Evolutionary conservation across 176 grass and related monocot genomes (phyloP).

Genomic region (Oryza officinalis): DNA sequence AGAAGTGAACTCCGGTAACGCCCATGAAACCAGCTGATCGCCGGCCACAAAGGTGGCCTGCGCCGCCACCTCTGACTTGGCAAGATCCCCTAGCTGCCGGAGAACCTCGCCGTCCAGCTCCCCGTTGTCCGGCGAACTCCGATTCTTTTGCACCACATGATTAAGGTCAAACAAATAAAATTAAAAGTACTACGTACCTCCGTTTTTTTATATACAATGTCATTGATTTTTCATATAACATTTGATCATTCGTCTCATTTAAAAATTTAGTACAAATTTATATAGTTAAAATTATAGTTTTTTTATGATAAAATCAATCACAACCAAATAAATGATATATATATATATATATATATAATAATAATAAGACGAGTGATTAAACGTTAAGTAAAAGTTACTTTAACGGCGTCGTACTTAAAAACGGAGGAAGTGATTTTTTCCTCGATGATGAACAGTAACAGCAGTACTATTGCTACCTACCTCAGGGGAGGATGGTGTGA

Average conservation of each 20-base stretch:
- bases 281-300: too few species aligned
- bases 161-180: neutral
- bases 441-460: neutral
- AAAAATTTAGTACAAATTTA: too few species aligned
- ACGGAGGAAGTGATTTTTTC: neutral
- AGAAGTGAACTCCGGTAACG: conserved; percentile 30
- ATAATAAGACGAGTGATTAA: too few species aligned
- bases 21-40: conserved; percentile 44
- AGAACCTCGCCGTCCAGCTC: conserved; percentile 48
- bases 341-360: too few species aligned
- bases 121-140: conserved; percentile 34
- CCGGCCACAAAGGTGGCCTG: neutral
- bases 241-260: too few species aligned
- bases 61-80: conserved; percentile 44
- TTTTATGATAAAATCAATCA: too few species aligned
- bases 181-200: too few species aligned
- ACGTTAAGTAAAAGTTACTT: too few species aligned
- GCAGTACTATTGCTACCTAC: conserved; percentile 26
- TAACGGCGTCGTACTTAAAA: too few species aligned
- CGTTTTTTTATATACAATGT: too few species aligned
- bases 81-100: conserved; percentile 61
- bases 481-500: conserved; percentile 48
- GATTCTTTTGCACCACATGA: conserved; percentile 32
- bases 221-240: too few species aligned
- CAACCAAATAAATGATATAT: too few species aligned